Evolutionary conservation across 2,329 filamentous ascomycete species (phyloP).

Genomic region (Curvularia sp.): DNA sequence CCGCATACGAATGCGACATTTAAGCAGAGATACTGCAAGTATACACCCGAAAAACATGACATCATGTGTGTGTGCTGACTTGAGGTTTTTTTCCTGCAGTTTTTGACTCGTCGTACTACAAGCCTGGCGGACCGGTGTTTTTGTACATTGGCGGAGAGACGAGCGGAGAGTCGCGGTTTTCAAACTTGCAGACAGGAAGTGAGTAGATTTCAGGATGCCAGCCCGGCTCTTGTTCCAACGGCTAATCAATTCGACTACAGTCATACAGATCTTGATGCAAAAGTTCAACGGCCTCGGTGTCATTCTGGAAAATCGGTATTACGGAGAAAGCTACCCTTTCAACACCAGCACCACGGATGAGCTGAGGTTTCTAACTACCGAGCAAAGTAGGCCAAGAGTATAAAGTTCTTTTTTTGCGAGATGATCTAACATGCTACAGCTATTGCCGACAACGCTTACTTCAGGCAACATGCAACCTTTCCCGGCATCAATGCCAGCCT

Average conservation of each 20-base stretch:
- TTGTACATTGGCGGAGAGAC: conserved; percentile 59
- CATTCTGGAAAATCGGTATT: conserved; percentile 62
- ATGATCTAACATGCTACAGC: conserved; percentile 27
- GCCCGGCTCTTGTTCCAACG: not conserved
- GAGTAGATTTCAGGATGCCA: conserved; percentile 15
- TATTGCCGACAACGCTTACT: conserved; percentile 62
- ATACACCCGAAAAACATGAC: too few relatives aligned
- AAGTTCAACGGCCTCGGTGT: conserved; percentile 62
- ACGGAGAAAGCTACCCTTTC: conserved; percentile 60
- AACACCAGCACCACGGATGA: conserved; percentile 59
- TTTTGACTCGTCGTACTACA: conserved; percentile 62
- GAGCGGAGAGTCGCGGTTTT: conserved; percentile 49
- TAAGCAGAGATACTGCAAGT: conserved; percentile 59
- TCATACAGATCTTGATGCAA: conserved; percentile 63
- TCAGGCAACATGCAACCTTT: conserved; percentile 58
- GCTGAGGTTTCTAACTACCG: conserved; percentile 59
- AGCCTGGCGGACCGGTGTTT: conserved; percentile 61
- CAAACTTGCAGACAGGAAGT: conserved; percentile 53
- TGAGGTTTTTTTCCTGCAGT: conserved; percentile 18
- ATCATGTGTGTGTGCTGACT: not conserved
- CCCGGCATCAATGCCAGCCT: conserved; percentile 55
- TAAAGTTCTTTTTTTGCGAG: not conserved
- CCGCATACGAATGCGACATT: conserved; percentile 60
- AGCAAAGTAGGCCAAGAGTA: conserved; percentile 50
- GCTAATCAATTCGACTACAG: conserved; percentile 28